A percentile compares a stretch with the other conserved stretches of the same genome.
Conservation (phyloP, 805 yeast genomes). For the Candida odintsovae region DNA sequence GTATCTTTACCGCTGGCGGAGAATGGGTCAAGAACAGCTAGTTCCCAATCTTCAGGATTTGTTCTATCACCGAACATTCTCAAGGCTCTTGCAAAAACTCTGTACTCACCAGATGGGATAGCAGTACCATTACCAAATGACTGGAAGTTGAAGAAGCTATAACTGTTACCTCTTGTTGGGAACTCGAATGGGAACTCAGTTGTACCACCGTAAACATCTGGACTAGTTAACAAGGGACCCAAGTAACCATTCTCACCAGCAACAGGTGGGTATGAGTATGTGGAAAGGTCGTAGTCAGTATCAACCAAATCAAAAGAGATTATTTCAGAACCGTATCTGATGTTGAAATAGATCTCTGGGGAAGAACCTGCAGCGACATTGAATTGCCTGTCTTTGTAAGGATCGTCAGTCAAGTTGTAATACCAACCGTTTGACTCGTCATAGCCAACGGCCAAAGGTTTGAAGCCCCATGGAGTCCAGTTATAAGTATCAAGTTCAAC, state of each 20-base stretch:
- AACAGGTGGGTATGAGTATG: slow-evolving; percentile 5
- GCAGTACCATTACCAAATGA: neutral
- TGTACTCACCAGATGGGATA: slow-evolving; percentile 10
- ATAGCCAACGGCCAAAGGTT: slow-evolving; percentile 6
- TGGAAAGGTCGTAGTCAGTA: slow-evolving; percentile 6
- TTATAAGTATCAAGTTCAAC: slow-evolving; percentile 7
- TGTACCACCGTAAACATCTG: neutral
- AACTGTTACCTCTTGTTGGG: neutral
- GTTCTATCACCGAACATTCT: slow-evolving; percentile 7
- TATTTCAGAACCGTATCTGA: slow-evolving; percentile 8
- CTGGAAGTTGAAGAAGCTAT: neutral
- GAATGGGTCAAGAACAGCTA: slow-evolving; percentile 5
- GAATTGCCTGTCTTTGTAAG: neutral
- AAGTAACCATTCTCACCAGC: slow-evolving; percentile 2
- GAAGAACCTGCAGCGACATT: neutral
- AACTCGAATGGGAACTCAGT: slow-evolving; percentile 4
- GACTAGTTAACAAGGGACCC: slow-evolving; percentile 4
- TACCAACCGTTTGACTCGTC: neutral
- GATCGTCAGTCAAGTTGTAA: slow-evolving; percentile 6
- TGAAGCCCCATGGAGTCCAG: slow-evolving; percentile 6
- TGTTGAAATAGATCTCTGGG: slow-evolving; percentile 6
- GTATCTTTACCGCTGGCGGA: neutral
- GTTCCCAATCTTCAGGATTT: slow-evolving; percentile 9
- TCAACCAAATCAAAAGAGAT: slow-evolving; percentile 12
- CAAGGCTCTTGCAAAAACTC: slow-evolving; percentile 7